Conservation (phyloP, 2,329 filamentous ascomycete genomes). For the Monilinia aucupariae region DNA sequence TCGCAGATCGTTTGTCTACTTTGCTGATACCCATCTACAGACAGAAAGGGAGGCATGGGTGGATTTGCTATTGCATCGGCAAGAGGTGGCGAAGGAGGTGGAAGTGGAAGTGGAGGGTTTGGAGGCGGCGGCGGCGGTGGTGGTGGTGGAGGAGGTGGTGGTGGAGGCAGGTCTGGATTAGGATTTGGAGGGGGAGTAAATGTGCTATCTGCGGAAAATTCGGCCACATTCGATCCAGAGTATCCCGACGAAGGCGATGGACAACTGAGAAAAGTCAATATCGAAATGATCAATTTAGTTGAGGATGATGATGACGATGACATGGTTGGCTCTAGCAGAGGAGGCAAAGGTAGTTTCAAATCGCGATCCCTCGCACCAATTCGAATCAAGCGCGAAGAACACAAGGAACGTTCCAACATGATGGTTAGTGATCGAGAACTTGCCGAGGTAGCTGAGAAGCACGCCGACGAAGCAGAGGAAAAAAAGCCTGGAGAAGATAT, state of each 20-base stretch:
- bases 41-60: slow-evolving; percentile 11
- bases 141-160: background rate
- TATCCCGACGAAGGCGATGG: slow-evolving; percentile 31
- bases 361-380: slow-evolving; percentile 29
- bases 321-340: slow-evolving; percentile 11
- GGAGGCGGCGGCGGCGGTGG: slow-evolving; percentile 3
- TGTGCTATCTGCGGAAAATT: slow-evolving; percentile 6
- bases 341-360: slow-evolving; percentile 18
- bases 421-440: slow-evolving; percentile 22
- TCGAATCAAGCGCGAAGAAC: slow-evolving; percentile 31
- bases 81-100: slow-evolving; percentile 7
- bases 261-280: slow-evolving; percentile 27
- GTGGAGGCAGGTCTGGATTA: slow-evolving; percentile 11
- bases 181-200: slow-evolving; percentile 2
- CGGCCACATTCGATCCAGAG: slow-evolving; percentile 22
- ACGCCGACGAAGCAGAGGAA: slow-evolving; percentile 16
- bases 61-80: slow-evolving; percentile 2
- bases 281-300: slow-evolving; percentile 30
- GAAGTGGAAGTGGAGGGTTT: slow-evolving; percentile 9
- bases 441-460: slow-evolving; percentile 10
- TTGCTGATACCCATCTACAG: slow-evolving; percentile 1
- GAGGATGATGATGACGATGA: slow-evolving; percentile 25
- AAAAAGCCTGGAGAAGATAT: background rate
- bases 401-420: slow-evolving; percentile 31
- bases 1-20: background rate